Conservation (phyloP, 352 stramenopile species). For the Phytophthora foliorum region DNA sequence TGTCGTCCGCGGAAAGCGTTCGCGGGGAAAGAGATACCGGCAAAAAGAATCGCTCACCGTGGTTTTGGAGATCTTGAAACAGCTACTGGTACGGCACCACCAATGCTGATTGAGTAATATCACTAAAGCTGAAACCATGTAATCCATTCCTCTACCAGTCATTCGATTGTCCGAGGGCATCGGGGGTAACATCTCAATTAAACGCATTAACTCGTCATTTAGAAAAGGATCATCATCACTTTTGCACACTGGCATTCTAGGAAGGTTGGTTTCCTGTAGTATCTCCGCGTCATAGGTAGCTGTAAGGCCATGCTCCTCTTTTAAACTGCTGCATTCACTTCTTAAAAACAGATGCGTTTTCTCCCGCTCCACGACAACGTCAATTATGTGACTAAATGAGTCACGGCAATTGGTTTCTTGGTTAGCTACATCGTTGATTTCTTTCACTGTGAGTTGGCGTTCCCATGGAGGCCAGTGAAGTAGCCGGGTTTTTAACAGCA, state of each 20-base stretch:
- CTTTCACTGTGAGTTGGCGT: not conserved
- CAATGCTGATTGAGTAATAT: conserved; percentile 6
- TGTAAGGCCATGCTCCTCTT: not conserved
- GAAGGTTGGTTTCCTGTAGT: not conserved
- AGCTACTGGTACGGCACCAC: conserved; percentile 3
- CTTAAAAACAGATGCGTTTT: not conserved
- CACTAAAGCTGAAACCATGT: conserved; percentile 12
- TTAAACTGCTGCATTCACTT: not conserved
- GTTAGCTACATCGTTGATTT: not conserved
- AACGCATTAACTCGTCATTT: not conserved
- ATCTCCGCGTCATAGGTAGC: not conserved
- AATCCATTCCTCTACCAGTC: not conserved
- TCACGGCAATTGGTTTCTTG: not conserved
- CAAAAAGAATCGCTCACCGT: conserved; percentile 1
- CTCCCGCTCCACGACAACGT: conserved; percentile 2
- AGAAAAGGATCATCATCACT: not conserved
- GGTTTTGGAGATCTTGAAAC: conserved; percentile 2
- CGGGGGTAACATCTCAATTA: not conserved
- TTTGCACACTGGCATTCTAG: not conserved
- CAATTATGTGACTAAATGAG: not conserved
- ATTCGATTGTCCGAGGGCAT: not conserved
- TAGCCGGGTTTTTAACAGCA: not conserved
- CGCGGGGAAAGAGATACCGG: conserved; percentile 8
- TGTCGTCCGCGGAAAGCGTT: not conserved
- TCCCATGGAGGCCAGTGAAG: conserved; percentile 3